A percentile compares a stretch with the other conserved stretches of the same genome.
Conservation (phyloP, 495 filamentous ascomycete species). For the Penicillium cataractarum region DNA sequence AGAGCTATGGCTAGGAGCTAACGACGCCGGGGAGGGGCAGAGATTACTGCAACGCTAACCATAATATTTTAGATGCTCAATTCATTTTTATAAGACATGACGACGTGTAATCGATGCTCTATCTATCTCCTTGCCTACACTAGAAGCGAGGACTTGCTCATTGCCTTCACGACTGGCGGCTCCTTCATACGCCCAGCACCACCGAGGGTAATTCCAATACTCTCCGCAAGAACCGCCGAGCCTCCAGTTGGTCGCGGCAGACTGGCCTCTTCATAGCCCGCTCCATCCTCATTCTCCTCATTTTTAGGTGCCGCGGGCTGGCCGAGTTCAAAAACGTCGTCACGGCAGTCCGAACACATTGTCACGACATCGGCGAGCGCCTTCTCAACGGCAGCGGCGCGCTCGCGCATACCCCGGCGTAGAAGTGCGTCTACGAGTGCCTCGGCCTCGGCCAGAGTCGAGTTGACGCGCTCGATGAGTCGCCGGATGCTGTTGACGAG, state of each 20-base stretch:
- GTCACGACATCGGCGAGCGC: conserved; percentile 71
- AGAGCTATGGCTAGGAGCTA: neutral
- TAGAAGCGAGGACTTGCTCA: conserved; percentile 60
- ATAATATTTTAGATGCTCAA: neutral
- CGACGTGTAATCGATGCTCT: neutral
- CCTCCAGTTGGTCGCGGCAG: conserved; percentile 37
- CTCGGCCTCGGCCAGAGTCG: conserved; percentile 65
- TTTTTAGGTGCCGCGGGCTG: conserved; percentile 6
- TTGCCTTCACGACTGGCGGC: conserved; percentile 47
- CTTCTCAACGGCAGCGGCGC: conserved; percentile 75
- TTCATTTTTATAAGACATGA: conserved; percentile 1
- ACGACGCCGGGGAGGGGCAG: neutral
- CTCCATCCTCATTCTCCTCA: conserved; percentile 6
- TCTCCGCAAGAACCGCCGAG: conserved; percentile 46
- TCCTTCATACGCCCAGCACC: conserved; percentile 32
- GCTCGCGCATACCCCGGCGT: conserved; percentile 82
- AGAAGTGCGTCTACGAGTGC: conserved; percentile 73
- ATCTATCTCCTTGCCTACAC: conserved; percentile 28
- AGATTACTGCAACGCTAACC: neutral
- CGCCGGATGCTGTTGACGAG: conserved; percentile 84
- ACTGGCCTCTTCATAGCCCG: conserved; percentile 18
- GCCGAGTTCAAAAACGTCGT: conserved; percentile 64
- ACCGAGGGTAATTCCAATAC: conserved; percentile 32
- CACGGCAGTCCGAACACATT: conserved; percentile 63
- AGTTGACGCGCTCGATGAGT: conserved; percentile 82